A percentile compares a stretch with the other conserved stretches of the same genome.
phyloP scores from a whole-genome alignment of 1,284 basidiomycete genomes.

The Pseudomicrostroma phylloplanum region DNA sequence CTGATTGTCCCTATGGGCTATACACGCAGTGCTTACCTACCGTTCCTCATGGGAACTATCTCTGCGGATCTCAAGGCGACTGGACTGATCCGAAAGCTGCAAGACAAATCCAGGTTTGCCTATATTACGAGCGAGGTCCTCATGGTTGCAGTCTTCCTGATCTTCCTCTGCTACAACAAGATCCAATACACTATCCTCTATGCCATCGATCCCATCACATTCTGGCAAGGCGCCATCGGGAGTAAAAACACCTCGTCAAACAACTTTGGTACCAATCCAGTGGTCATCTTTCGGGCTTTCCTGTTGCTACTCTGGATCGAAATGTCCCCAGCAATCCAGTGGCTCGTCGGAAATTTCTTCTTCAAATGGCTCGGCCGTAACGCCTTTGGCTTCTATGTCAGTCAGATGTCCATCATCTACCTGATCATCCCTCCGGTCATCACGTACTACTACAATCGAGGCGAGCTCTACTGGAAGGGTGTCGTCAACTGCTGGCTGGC shows the following conservation, averaged over 20 bases:
- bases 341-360: slow-evolving; percentile 50
- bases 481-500: neutral
- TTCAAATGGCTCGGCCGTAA: slow-evolving; percentile 53
- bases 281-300: slow-evolving; percentile 28
- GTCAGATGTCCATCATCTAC: slow-evolving; percentile 53
- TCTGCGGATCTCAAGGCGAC: slow-evolving; percentile 51
- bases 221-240: slow-evolving; percentile 49
- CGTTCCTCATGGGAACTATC: slow-evolving; percentile 51
- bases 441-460: slow-evolving; percentile 46
- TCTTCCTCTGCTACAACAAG: slow-evolving; percentile 48
- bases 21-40: slow-evolving; percentile 21
- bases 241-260: slow-evolving; percentile 27
- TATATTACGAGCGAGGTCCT: slow-evolving; percentile 45
- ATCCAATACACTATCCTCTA: slow-evolving; percentile 45
- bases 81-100: slow-evolving; percentile 51
- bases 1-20: slow-evolving; percentile 8
- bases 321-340: slow-evolving; percentile 52
- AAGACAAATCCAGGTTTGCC: slow-evolving; percentile 51
- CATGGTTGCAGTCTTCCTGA: slow-evolving; percentile 46
- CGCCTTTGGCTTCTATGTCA: slow-evolving; percentile 53
- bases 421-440: slow-evolving; percentile 52
- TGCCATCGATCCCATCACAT: slow-evolving; percentile 44
- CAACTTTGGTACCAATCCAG: slow-evolving; percentile 24
- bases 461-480: slow-evolving; percentile 48
- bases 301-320: slow-evolving; percentile 51